Conservation (phyloP, 176 grass and related monocot genomes). For the Avena insularis region DNA sequence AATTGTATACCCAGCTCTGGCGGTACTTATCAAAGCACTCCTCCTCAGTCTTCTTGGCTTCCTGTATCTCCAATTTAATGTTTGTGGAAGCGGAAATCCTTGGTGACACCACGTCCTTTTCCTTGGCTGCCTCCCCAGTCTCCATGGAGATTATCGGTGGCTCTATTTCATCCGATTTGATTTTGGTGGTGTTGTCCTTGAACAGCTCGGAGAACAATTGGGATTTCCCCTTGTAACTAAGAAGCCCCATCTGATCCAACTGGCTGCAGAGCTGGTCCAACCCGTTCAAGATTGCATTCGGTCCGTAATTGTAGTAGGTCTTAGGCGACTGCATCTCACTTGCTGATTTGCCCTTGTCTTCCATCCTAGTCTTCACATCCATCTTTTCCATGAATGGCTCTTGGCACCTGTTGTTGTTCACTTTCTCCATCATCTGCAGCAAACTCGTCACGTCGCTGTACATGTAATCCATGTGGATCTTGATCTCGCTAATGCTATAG, state of each 20-base stretch:
- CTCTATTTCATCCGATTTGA: not conserved
- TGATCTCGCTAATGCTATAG: not conserved
- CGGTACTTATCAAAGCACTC: not conserved
- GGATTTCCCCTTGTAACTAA: not conserved
- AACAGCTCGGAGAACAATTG: not conserved
- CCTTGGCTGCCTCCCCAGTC: too few relatives aligned
- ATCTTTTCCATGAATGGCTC: not conserved
- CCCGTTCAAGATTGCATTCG: not conserved
- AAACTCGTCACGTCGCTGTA: not conserved
- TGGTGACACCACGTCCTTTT: too few relatives aligned
- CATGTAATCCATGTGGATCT: conserved; percentile 11
- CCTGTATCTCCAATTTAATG: not conserved
- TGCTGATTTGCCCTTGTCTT: not conserved
- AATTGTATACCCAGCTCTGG: not conserved
- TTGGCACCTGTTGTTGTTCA: not conserved
- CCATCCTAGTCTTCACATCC: not conserved
- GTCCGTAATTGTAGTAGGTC: not conserved
- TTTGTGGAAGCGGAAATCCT: not conserved
- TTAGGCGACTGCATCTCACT: not conserved
- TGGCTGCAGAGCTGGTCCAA: not conserved
- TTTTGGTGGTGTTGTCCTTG: not conserved
- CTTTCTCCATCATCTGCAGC: conserved; percentile 2
- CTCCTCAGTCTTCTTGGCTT: not conserved
- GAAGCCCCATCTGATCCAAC: conserved; percentile 3
- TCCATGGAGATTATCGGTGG: too few relatives aligned